Percentiles rank a stretch among this genome's conserved stretches.
Conservation (phyloP, 2,329 filamentous ascomycete genomes). For the Torrubiella hemipterigena region DNA sequence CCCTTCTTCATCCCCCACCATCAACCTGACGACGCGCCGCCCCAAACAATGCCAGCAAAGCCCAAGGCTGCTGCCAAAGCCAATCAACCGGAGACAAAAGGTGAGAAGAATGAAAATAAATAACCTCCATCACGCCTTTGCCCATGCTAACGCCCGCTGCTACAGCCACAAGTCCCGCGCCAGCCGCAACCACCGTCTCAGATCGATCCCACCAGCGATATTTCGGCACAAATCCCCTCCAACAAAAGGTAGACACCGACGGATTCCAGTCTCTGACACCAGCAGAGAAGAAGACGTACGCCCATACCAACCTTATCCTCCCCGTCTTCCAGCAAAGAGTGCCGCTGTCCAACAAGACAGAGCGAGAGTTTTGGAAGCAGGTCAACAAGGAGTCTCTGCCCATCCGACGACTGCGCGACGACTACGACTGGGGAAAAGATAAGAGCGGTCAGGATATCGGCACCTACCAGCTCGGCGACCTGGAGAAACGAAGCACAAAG, state of each 20-base stretch:
- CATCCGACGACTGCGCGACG: constrained; percentile 27
- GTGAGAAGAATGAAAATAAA: no score
- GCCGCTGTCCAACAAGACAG: constrained; percentile 30
- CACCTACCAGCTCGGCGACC: constrained; percentile 33
- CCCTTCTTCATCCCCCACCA: no score
- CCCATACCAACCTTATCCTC: constrained; percentile 32
- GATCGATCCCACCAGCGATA: constrained; percentile 34
- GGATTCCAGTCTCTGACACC: constrained; percentile 32
- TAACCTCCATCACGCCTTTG: no score
- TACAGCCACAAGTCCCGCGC: not conserved
- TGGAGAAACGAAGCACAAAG: constrained; percentile 28
- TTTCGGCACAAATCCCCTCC: constrained; percentile 37
- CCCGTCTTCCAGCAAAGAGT: constrained; percentile 24
- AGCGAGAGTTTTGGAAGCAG: constrained; percentile 46
- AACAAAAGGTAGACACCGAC: constrained; percentile 28
- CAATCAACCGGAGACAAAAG: constrained; percentile 2
- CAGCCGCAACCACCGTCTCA: constrained; percentile 26
- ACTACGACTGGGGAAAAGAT: constrained; percentile 39
- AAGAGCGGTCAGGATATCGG: constrained; percentile 35
- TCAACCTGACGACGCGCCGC: no score
- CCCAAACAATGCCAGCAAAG: constrained; percentile 6
- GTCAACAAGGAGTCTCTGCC: constrained; percentile 40
- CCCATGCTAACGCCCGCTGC: not conserved
- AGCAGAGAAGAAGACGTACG: constrained; percentile 36
- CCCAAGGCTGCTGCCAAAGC: constrained; percentile 5